Base-by-base conservation (phyloP, 208 protist genomes). In the Balamuthia mandrillaris region DNA sequence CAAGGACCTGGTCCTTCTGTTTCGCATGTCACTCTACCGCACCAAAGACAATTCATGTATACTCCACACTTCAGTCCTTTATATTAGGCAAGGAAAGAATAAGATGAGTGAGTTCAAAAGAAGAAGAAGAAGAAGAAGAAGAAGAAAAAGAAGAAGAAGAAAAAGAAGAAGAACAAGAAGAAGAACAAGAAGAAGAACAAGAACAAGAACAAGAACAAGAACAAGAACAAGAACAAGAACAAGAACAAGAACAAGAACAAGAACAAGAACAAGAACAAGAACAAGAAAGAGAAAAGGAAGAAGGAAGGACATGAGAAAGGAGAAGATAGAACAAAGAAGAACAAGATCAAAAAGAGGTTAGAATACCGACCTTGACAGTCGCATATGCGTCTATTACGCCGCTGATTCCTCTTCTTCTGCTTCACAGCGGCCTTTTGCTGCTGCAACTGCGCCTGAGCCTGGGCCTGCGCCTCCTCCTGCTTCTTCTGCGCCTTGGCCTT, bases 21-120 rank as follows among this genome's bases (percentile, higher is more conserved):
- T 14, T 49, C 54, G 60, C 77, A 84, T 33, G 68, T 56, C n/a
- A 84, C 68, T 33, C 68, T 84, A 27, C 77, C 77, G 37, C 77
- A 84, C 10, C 18, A 56, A 31, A 84, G 44, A 41, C 77, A 84
- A 35, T 84, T 84, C n/a, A n/a, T n/a, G n/a, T n/a, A n/a, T n/a
- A n/a, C n/a, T n/a, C n/a, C n/a, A n/a, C n/a, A n/a, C n/a, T n/a
- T n/a, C n/a, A n/a, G n/a, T n/a, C n/a, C n/a, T n/a, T n/a, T n/a
- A n/a, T n/a, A n/a, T n/a, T n/a, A n/a, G n/a, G n/a, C n/a, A n/a
- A n/a, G n/a, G n/a, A n/a, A n/a, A n/a, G n/a, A n/a, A n/a, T n/a
- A n/a, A n/a, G n/a, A n/a, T n/a, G n/a, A n/a, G n/a, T n/a, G n/a
- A n/a, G 42, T 56, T 56, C n/a, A 68, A 33, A 14, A 79, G 70